Evolutionary conservation across 495 filamentous ascomycete species (phyloP), one percentile per base, ranked within the genome.

Genomic region (Antarctomyces pellizariae): DNA sequence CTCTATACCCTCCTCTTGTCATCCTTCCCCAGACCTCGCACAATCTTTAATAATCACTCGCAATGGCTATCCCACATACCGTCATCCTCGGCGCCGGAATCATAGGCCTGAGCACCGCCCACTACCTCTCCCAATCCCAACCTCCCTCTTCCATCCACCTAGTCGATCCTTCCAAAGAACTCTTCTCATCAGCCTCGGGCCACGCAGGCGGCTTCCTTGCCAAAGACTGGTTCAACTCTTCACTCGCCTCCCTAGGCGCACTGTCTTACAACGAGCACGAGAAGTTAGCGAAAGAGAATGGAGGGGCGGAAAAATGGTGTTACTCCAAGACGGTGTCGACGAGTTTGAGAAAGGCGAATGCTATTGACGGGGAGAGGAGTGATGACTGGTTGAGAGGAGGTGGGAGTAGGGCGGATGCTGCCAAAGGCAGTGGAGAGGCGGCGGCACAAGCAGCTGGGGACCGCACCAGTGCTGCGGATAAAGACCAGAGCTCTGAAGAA

Each of bases 51-150:
- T n/a, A n/a, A n/a, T n/a, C n/a, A n/a, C n/a, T n/a, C n/a, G n/a
- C n/a, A n/a, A n/a, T n/a, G n/a, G n/a, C n/a, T n/a, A n/a, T n/a
- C n/a, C n/a, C 19, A 38, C 37, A 41, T 19, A 82, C 68, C 11
- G 62, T 80, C 16, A 80, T 84, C 31, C 45, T 86, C 24, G 77
- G 77, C 25, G 62, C 64, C 26, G 76, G 77, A 27, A 80, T 86
- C 45, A 77, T 86, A 20, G 74, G 74, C 32, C 45, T 64, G 24
- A 71, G 72, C n/a, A 75, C 71, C 13, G 77, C 75, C 7, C 80
- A 73, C 46, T 78, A 77, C 41, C 59, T 79, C 23, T 63, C 63
- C 12, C 47, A 64, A 18, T 52, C 57, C 16, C 57, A 58, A 10
- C 45, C 52, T 10, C 45, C 56, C 3, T 47, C 57, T 7, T 52